Base-by-base conservation (phyloP, 331 rosid genomes). In the Spiraea crenata region DNA sequence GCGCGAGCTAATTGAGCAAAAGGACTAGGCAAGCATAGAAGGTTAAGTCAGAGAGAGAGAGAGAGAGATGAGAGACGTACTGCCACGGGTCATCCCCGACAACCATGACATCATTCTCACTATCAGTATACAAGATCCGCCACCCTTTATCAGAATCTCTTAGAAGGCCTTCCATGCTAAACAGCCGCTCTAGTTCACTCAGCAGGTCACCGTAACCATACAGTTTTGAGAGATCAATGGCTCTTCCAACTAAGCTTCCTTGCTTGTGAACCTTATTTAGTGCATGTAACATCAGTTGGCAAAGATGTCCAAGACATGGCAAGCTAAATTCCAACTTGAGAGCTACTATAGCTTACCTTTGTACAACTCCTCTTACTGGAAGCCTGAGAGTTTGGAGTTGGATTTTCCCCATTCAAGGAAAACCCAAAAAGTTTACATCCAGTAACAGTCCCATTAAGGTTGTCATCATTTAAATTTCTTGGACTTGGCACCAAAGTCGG, bases 181-280 rank as follows among this genome's bases (percentile, higher is more conserved):
- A 93, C 16, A 93, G 84, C 70, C 88, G 81, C 90, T 93, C 98
- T 50, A 93, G 92, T 79, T 93, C 98, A 51, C 47, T 80, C 83
- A 84, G 70, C 78, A 93, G 85, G 71, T 93, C 97, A 72, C 65
- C 70, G 74, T 93, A 93, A 80, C 98, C 81, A 77, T 72, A 85
- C 81, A 93, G 68, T 80, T 85, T 87, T n/a, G 96, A 87, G 81
- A 93, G 98, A 82, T 93, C 98, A 74, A 93, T 81, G 77, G 98
- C 96, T 87, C 98, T 88, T 80, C 97, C 98, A n/a, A 90, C 98
- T 74, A 90, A 79, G 86, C 96, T 93, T 78, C 97, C 97, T 87
- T 93, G 97, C 90, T 93, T 90, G 93, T 93, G 98, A 87, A 93
- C 98, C 98, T 93, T 88, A 85, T 76, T 82, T 77, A 82, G 71